phyloP scores from a whole-genome alignment of 768 basidiomycete genomes.

The Russula sp. region DNA sequence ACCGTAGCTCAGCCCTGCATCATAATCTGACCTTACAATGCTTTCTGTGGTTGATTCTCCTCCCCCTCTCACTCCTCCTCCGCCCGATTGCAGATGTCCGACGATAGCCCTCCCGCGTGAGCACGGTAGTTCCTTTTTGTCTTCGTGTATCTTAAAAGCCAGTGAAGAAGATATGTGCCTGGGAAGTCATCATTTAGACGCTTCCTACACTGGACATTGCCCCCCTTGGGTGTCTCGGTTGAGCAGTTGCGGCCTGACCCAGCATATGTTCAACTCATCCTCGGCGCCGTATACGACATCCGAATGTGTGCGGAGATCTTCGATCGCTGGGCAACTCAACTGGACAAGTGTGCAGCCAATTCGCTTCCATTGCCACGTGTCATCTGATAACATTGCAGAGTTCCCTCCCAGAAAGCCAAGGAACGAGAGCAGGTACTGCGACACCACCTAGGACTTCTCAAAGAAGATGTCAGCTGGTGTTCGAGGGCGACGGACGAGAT shows the following conservation, averaged over 20 bases:
- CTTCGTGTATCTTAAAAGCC: background rate
- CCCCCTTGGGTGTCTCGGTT: conserved; percentile 2
- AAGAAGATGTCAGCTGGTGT: conserved; percentile 6
- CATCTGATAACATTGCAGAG: background rate
- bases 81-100: conserved; percentile 1
- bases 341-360: conserved; percentile 8
- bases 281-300: conserved; percentile 10
- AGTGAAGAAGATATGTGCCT: conserved; percentile 11
- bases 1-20: background rate
- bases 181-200: conserved; percentile 1
- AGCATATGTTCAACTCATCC: background rate
- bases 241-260: conserved; percentile 3
- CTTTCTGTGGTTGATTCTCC: background rate
- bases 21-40: background rate
- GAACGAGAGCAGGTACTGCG: background rate
- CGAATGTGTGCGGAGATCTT: conserved; percentile 15
- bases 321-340: conserved; percentile 7
- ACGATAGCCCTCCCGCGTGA: conserved; percentile 17
- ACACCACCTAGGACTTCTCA: background rate
- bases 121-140: background rate
- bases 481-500: conserved; percentile 9
- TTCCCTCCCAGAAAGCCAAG: background rate
- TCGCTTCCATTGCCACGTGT: background rate
- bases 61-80: background rate
- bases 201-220: conserved; percentile 7